Evolutionary conservation across 495 filamentous ascomycete genomes (phyloP).

Genomic region (Neurospora sp.): DNA sequence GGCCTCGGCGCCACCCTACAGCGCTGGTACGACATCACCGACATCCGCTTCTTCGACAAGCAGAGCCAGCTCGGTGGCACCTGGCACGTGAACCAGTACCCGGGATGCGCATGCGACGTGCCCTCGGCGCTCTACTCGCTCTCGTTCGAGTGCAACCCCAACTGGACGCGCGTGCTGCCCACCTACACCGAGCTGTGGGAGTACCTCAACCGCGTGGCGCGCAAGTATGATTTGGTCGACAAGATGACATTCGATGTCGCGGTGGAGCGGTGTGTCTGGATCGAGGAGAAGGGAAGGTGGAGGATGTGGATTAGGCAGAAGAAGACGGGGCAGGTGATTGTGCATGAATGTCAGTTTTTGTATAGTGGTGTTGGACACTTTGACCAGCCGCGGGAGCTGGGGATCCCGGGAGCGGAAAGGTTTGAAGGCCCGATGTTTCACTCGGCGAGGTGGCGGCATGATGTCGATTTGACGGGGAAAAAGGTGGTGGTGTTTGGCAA

Average conservation of each 20-base stretch:
- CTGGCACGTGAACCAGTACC: conserved; percentile 60
- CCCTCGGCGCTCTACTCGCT: conserved; percentile 46
- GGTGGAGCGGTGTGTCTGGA: conserved; percentile 49
- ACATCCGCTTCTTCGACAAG: conserved; percentile 53
- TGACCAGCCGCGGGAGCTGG: conserved; percentile 22
- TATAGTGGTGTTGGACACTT: conserved; percentile 44
- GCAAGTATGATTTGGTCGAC: conserved; percentile 46
- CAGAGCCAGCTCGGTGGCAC: conserved; percentile 55
- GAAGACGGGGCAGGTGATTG: neutral
- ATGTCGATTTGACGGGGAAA: conserved; percentile 38
- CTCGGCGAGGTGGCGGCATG: conserved; percentile 46
- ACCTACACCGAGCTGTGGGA: conserved; percentile 43
- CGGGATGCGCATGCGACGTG: conserved; percentile 42
- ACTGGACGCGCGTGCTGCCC: conserved; percentile 49
- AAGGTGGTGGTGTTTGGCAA: conserved; percentile 52
- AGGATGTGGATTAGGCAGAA: conserved; percentile 6
- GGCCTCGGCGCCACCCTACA: conserved; percentile 55
- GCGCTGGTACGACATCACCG: conserved; percentile 48
- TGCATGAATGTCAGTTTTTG: conserved; percentile 29
- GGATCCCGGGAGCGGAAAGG: conserved; percentile 42
- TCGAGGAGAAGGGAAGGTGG: conserved; percentile 38
- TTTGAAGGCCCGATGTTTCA: conserved; percentile 50
- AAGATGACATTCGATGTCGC: conserved; percentile 51
- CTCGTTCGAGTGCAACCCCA: conserved; percentile 48
- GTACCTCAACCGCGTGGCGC: conserved; percentile 52